Conservation (phyloP, 2,329 filamentous ascomycete species). For the Aspergillus sojae region DNA sequence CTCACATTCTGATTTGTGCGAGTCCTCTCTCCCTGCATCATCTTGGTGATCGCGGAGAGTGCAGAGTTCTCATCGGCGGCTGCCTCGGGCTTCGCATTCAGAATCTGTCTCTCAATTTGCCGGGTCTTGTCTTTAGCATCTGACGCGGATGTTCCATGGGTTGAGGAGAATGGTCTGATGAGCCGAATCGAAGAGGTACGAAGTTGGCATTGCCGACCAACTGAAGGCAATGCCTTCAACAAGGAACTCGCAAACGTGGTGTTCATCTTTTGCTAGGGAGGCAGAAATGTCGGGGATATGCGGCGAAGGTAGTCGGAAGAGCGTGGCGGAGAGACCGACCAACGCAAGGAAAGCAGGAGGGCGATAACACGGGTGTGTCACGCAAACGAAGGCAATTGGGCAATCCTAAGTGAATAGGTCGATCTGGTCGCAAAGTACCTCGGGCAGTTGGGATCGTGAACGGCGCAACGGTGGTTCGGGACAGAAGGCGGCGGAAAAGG, state of each 20-base stretch:
- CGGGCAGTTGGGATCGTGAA: neutral
- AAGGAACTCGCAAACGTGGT: constrained; percentile 34
- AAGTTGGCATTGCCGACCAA: constrained; percentile 32
- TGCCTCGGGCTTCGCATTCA: constrained; percentile 25
- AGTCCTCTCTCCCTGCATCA: constrained; percentile 33
- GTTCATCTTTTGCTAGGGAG: constrained; percentile 32
- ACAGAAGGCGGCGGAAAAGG: constrained; percentile 31
- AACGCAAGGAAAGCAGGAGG: neutral
- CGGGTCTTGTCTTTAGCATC: constrained; percentile 22
- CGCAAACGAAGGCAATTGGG: neutral
- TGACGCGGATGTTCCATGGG: constrained; percentile 24
- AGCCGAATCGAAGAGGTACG: constrained; percentile 24
- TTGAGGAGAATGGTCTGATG: constrained; percentile 38
- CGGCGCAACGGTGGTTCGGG: constrained; percentile 16
- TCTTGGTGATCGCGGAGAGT: constrained; percentile 32
- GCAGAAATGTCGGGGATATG: constrained; percentile 7
- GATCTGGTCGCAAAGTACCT: constrained; percentile 2
- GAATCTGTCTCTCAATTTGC: constrained; percentile 33
- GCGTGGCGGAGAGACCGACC: constrained; percentile 7
- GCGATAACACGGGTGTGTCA: neutral
- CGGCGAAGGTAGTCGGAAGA: constrained; percentile 20
- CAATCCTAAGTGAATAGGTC: constrained; percentile 6
- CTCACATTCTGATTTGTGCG: constrained; percentile 23
- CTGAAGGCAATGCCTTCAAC: constrained; percentile 35
- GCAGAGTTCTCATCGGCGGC: constrained; percentile 26